phyloP scores from a whole-genome alignment of 371 early-diverging fungal species.

The Lichtheimia corymbifera region DNA sequence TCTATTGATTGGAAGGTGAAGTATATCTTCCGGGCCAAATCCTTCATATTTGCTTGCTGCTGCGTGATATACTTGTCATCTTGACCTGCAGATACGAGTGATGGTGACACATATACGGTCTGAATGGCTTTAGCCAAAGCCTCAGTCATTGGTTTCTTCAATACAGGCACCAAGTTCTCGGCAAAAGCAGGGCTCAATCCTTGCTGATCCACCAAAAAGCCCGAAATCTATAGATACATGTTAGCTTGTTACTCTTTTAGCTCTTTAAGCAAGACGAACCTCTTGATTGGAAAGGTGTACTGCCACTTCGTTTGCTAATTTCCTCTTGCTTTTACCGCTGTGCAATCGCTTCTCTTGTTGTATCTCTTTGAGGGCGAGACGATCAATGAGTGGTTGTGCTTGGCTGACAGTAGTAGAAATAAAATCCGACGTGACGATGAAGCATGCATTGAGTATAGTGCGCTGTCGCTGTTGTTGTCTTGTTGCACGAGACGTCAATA shows the following conservation, averaged over 20 bases:
- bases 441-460: conserved; percentile 11
- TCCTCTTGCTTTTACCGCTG: conserved; percentile 20
- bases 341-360: conserved; percentile 20
- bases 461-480: conserved; percentile 6
- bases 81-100: background rate
- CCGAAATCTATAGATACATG: conserved; percentile 10
- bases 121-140: conserved; percentile 15
- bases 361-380: conserved; percentile 14
- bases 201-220: conserved; percentile 11
- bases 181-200: conserved; percentile 16
- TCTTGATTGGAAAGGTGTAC: conserved; percentile 11
- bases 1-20: conserved; percentile 9
- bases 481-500: conserved; percentile 3
- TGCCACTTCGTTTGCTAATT: conserved; percentile 7
- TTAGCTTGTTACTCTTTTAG: background rate
- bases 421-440: conserved; percentile 15
- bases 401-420: conserved; percentile 9
- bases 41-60: background rate
- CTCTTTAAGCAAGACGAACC: background rate
- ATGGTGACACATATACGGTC: conserved; percentile 17
- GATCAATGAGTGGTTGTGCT: conserved; percentile 16
- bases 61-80: background rate
- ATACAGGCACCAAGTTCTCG: conserved; percentile 4
- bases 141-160: conserved; percentile 18
- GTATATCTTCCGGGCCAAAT: conserved; percentile 6